Base-by-base conservation (phyloP, 805 yeast genomes). In the Henningerozyma blattae region DNA sequence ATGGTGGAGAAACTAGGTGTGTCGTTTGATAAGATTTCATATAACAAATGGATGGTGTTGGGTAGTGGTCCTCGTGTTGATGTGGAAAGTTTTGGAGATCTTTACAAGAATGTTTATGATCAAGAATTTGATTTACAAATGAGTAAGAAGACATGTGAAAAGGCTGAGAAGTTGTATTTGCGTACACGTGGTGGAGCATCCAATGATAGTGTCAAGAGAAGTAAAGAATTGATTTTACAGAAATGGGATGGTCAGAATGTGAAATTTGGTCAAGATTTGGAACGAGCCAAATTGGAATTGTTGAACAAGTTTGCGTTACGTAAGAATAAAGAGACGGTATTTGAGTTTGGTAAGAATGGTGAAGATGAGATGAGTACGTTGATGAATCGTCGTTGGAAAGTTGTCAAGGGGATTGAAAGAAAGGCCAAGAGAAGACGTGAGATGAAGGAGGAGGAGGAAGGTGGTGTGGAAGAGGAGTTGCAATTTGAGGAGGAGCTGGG, bases 221-320 rank as follows among this genome's bases (percentile, higher is more conserved):
- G 93, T 15, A 86, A 81, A 53, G 94, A 85, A 49, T 64, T 89
- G 30, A 59, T 76, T 37, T 65, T 63, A 7, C 64, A 74, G 15
- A 86, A 87, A 2, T 91, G 97, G 96, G 95, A 89, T 54, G 85
- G 73, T 15, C 89, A 81, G 48, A 85, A 85, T 56, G 59, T 86
- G 22, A 54, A 82, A 34, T 83, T 86, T 52, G 93, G 93, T 16
- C 68, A 71, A 20, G 84, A 84, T 49, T 54, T 68, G 34, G 94
- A 83, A 45, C 68, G 67, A 42, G 91, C 81, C 45, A 83, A 82
- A 52, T 67, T 79, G 18, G 68, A 59, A 28, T 77, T 91, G 48
- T 66, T 91, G 43, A 81, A 74, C 4, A 75, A 75, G 46, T 62
- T 91, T 39, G 72, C 74, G 39, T 70, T 82, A 44, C 67, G 95